Percentiles rank a stretch among this genome's conserved stretches.
Evolutionary conservation across 2,329 filamentous ascomycete species (phyloP).

Genomic region (Lasiodiplodia sp.): DNA sequence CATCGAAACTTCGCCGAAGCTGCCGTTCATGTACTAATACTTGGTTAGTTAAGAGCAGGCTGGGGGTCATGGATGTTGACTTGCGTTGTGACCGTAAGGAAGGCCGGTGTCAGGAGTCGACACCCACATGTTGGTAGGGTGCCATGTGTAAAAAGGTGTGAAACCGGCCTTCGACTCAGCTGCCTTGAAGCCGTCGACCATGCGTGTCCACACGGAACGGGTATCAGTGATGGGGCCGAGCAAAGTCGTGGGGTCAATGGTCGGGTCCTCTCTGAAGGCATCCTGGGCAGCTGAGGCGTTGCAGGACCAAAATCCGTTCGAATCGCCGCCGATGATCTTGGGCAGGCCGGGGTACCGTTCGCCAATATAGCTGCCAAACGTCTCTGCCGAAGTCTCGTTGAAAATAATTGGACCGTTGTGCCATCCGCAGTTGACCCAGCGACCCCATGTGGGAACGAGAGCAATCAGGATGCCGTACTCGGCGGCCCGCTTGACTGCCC

Average conservation of each 20-base stretch:
- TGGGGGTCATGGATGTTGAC: background rate
- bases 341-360: constrained; percentile 6
- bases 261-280: background rate
- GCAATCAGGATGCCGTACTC: constrained; percentile 18
- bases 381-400: background rate
- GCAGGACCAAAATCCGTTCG: constrained; percentile 11
- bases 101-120: background rate
- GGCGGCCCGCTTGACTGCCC: constrained; percentile 6
- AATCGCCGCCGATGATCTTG: constrained; percentile 16
- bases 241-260: background rate
- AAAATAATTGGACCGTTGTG: constrained; percentile 10
- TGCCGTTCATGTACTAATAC: constrained; percentile 17
- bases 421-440: constrained; percentile 17
- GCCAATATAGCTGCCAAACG: background rate
- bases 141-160: background rate
- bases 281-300: background rate
- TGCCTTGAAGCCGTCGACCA: background rate
- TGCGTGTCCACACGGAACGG: background rate
- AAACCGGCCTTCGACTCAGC: background rate
- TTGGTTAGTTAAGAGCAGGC: background rate
- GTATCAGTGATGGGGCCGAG: constrained; percentile 15
- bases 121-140: constrained; percentile 13
- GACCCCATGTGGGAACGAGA: constrained; percentile 18
- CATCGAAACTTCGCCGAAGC: constrained; percentile 5
- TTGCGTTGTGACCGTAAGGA: constrained; percentile 17